Conservation (phyloP, 805 yeast genomes). For the Kurtzmaniella fragi region DNA sequence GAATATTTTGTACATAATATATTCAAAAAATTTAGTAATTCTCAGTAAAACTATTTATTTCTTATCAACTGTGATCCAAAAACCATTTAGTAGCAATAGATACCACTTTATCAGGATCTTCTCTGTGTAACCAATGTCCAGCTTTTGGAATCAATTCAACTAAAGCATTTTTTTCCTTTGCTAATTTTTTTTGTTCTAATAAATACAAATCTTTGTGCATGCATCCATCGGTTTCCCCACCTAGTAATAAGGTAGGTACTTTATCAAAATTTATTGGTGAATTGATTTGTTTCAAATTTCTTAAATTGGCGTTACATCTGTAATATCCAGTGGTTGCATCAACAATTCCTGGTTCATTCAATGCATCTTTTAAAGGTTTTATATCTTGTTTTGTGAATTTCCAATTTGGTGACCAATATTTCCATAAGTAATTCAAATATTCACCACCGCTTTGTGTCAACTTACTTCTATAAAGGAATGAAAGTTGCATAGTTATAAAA, state of each 20-base stretch:
- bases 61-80: not conserved
- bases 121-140: constrained; percentile 40
- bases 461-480: constrained; percentile 16
- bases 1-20: too few relatives aligned
- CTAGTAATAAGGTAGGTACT: constrained; percentile 33
- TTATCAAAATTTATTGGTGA: constrained; percentile 27
- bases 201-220: constrained; percentile 25
- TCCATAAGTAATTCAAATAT: constrained; percentile 31
- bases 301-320: constrained; percentile 21
- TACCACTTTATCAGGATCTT: constrained; percentile 27
- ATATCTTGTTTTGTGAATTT: constrained; percentile 19
- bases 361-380: constrained; percentile 21
- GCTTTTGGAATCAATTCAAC: constrained; percentile 20
- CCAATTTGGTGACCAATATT: constrained; percentile 38
- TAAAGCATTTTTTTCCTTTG: constrained; percentile 13
- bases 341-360: constrained; percentile 20
- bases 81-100: constrained; percentile 25
- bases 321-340: constrained; percentile 37
- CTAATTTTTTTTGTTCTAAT: constrained; percentile 16
- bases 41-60: too few relatives aligned
- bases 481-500: constrained; percentile 32
- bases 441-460: constrained; percentile 12
- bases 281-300: constrained; percentile 12
- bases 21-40: too few relatives aligned
- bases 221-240: constrained; percentile 38